These are phyloP conservation scores for Paxillus involutus DNA, from an alignment of 768 basidiomycete genomes.

Conservation along the genomic window DNA sequence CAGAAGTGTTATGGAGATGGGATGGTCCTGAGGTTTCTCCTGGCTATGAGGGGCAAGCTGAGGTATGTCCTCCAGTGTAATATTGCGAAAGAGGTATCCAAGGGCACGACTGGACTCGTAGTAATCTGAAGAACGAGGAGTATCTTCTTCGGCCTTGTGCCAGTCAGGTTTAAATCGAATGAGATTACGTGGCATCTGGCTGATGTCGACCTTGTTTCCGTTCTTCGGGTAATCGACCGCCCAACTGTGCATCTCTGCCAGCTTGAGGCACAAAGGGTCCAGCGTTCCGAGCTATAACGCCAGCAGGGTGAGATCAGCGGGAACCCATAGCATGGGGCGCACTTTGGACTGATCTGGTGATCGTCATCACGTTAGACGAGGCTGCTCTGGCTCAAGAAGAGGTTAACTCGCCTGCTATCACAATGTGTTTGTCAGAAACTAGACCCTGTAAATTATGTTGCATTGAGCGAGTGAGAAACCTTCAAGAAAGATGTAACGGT, in stretches of 20 bases:
- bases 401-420: slow-evolving; percentile 59
- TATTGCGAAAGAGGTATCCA: slow-evolving; percentile 67
- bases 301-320: slow-evolving; percentile 1
- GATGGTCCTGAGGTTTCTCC: slow-evolving; percentile 31
- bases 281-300: slow-evolving; percentile 53
- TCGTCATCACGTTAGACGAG: background rate
- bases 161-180: slow-evolving; percentile 79
- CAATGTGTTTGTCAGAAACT: slow-evolving; percentile 63
- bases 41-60: slow-evolving; percentile 9
- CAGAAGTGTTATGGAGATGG: slow-evolving; percentile 20
- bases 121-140: slow-evolving; percentile 59
- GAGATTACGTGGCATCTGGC: slow-evolving; percentile 49
- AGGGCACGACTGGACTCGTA: slow-evolving; percentile 72
- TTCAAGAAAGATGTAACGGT: background rate
- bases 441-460: slow-evolving; percentile 50
- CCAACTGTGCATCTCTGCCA: slow-evolving; percentile 58
- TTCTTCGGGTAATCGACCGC: slow-evolving; percentile 85
- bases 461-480: slow-evolving; percentile 2
- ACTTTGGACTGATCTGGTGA: slow-evolving; percentile 70
- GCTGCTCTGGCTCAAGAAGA: background rate
- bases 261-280: slow-evolving; percentile 52
- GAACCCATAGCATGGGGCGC: slow-evolving; percentile 3
- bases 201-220: slow-evolving; percentile 62
- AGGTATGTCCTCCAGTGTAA: slow-evolving; percentile 42
- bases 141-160: slow-evolving; percentile 60